Percentiles rank a stretch among this genome's conserved stretches.
These are phyloP conservation scores for Auricularia auricula-judae DNA, from an alignment of 768 basidiomycete species.

Conservation along the genomic window DNA sequence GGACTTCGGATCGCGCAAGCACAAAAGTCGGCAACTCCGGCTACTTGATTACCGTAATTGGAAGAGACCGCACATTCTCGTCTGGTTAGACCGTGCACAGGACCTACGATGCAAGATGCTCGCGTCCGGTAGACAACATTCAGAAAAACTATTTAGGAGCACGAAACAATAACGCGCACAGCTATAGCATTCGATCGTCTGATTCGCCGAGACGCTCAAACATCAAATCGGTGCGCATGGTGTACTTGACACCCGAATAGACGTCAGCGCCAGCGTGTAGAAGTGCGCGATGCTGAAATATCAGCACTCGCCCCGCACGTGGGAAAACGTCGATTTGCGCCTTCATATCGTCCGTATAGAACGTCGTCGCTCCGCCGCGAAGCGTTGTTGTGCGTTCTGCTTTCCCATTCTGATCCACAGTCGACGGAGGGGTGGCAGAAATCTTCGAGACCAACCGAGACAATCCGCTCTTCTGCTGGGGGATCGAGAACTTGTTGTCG, in stretches of 20 bases:
- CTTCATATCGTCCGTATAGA: background rate
- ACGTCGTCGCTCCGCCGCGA: conserved; percentile 4
- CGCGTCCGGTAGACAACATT: no score
- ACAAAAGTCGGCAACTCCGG: no score
- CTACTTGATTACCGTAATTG: no score
- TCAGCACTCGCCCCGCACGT: conserved; percentile 3
- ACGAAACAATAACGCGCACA: no score
- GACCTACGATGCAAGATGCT: no score
- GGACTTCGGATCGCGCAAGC: no score
- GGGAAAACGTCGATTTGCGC: conserved; percentile 3
- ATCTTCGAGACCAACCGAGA: background rate
- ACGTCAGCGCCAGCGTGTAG: conserved; percentile 5
- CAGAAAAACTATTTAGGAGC: no score
- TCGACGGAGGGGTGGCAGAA: background rate
- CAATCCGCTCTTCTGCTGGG: background rate
- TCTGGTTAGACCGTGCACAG: no score
- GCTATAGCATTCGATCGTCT: no score
- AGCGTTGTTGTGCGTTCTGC: background rate
- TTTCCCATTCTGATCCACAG: background rate
- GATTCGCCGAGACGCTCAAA: background rate
- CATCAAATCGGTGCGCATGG: conserved; percentile 7
- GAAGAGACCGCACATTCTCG: no score
- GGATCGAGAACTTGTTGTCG: background rate
- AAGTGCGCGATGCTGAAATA: conserved; percentile 3
- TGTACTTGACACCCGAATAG: conserved; percentile 4